Evolutionary conservation across 1,139 yeast species (phyloP), one percentile per base, ranked within the genome.

Genomic region (Hansenula sp.): DNA sequence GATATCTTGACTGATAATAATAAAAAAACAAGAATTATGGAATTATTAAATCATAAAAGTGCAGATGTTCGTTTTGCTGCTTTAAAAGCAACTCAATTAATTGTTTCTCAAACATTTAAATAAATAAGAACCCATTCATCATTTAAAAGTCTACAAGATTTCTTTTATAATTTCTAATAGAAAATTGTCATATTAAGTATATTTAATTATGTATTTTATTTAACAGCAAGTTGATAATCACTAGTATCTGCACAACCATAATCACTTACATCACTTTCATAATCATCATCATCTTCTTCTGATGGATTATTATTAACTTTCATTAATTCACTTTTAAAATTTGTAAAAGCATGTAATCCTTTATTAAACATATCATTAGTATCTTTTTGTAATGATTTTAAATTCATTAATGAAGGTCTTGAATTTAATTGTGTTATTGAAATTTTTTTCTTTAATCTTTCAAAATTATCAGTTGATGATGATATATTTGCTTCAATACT

Each of bases 61-160:
- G 75, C 90, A 31, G 95, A 88, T 56, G 90, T 92, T 53, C 87
- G 92, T 61, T 92, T 84, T 61, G 96, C 92, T 68, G 97, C 98
- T 2, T 76, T 92, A 58, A 87, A 86, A 62, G 89, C 97, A 1
- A 87, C 96, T 19, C 98, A 94, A 68, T 77, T 83, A 44, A 77
- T 92, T 57, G 95, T 92, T 44, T 82, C 96, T 8, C 90, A 87
- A 53, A 71, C 82, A 17, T 62, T 64, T 44, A 65, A 61, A 50
- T 34, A 21, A 25, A n/a, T n/a, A n/a, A n/a, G n/a, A n/a, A n/a
- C n/a, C n/a, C n/a, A n/a, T n/a, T n/a, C n/a, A n/a, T n/a, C n/a
- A n/a, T n/a, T n/a, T n/a, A n/a, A n/a, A n/a, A n/a, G n/a, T n/a
- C n/a, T n/a, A n/a, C n/a, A n/a, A n/a, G n/a, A n/a, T 33, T 29